A percentile compares a stretch with the other conserved stretches of the same genome.
These are phyloP conservation scores for Ramaria sp. DNA, from an alignment of 768 basidiomycete species.

Conservation along the genomic window DNA sequence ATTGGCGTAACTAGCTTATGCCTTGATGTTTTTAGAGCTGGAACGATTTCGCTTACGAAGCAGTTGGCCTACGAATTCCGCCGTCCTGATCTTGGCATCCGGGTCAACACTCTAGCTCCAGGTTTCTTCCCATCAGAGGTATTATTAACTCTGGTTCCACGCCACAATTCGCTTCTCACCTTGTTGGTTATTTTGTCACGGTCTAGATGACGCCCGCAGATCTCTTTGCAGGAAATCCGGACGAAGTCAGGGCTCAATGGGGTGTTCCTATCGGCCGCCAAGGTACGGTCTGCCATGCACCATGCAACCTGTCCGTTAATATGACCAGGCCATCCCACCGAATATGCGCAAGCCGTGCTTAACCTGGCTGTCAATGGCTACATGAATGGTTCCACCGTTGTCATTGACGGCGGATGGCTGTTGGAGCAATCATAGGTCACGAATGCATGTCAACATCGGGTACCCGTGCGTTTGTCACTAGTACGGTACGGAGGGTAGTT, in stretches of 20 bases:
- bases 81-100: neutral
- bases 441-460: no score
- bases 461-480: neutral
- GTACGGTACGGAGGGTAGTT: neutral
- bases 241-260: constrained; percentile 1
- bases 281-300: neutral
- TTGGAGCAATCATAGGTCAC: constrained; percentile 3
- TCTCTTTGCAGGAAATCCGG: neutral
- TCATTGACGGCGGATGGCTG: constrained; percentile 10
- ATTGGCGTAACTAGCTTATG: neutral
- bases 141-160: neutral
- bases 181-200: neutral
- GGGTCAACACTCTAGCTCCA: constrained; percentile 9
- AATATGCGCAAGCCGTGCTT: constrained; percentile 9
- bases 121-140: constrained; percentile 10
- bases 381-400: constrained; percentile 3
- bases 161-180: neutral
- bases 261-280: constrained; percentile 5
- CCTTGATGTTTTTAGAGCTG: neutral
- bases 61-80: constrained; percentile 10
- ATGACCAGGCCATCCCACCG: neutral
- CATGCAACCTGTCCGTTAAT: neutral
- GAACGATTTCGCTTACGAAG: constrained; percentile 5
- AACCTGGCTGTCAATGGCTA: constrained; percentile 3
- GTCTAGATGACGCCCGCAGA: constrained; percentile 8